Evolutionary conservation across 192 early-diverging fungal species (phyloP), one percentile per base, ranked within the genome.

Genomic region (Haplosporangium gracile): DNA sequence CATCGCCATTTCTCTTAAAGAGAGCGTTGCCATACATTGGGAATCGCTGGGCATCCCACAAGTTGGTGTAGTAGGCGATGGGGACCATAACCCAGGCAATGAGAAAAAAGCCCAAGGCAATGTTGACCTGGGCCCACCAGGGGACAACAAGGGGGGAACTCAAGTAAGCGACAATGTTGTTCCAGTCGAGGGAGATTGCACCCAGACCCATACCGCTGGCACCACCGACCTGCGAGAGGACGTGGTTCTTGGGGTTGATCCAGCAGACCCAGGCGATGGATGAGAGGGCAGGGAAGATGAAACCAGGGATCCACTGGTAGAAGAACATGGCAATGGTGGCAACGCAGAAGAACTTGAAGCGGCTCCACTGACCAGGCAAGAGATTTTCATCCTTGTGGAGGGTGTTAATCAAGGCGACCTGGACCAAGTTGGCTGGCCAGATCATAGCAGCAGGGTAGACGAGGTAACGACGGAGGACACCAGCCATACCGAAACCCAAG

Each of bases 381-480:
- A 70, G 60, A 0, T 73, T 45, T 81, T 81, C 78, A 79, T 86
- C 53, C 88, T 72, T 75, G 70, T 85, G 83, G 16, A 85, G 60
- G 8, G 91, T 87, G 71, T 87, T 89, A 74, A 86, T 89, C 15
- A 89, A 34, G 18, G 88, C 81, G 36, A 87, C 89, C 49, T 85
- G 82, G 42, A 90, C 89, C n/a, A 98, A 90, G 36, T 90, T 94
- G 2, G 90, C 77, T 4, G 98, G 98, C 97, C 97, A 99, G 49
- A 96, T 85, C 95, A 97, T 97, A 7, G 92, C 89, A 7, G 93
- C 82, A 20, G 95, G 96, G 70, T 94, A 92, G 20, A 97, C 96
- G 11, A 97, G 88, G 83, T 93, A 96, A 32, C 91, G 90, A 47
- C 97, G 93, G 32, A 92, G 88, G 8, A 96, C 83, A 72, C 96